Conservation (phyloP, 2,329 filamentous ascomycete genomes). For the Xylariomycetidae sp. region DNA sequence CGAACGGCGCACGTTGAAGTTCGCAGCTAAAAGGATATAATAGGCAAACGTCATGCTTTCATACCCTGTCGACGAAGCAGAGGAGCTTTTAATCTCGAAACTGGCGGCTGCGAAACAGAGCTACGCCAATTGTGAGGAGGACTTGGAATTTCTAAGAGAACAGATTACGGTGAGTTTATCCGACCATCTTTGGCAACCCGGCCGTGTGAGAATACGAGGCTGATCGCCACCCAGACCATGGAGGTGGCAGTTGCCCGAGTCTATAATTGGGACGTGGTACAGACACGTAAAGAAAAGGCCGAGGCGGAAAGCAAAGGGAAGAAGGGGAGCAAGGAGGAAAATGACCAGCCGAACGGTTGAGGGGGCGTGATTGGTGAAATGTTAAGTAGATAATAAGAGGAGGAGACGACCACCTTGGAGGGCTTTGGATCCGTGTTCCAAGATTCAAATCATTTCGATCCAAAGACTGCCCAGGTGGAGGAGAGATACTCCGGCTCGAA, state of each 20-base stretch:
- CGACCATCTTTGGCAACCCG: too few species aligned
- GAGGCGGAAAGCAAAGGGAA: constrained; percentile 49
- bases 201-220: too few species aligned
- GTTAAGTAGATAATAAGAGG: too few species aligned
- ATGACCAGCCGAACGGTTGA: constrained; percentile 31
- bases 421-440: too few species aligned
- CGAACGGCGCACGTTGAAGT: too few species aligned
- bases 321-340: constrained; percentile 34
- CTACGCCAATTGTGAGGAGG: constrained; percentile 87
- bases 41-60: constrained; percentile 96
- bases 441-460: too few species aligned
- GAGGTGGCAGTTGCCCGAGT: constrained; percentile 94
- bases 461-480: too few species aligned
- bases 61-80: constrained; percentile 85
- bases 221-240: constrained; percentile 62
- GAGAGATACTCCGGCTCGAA: too few species aligned
- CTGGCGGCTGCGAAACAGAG: constrained; percentile 74
- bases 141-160: constrained; percentile 89
- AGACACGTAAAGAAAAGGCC: constrained; percentile 85
- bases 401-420: too few species aligned
- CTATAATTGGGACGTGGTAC: constrained; percentile 99
- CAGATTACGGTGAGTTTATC: constrained; percentile 88
- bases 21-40: too few species aligned
- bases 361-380: too few species aligned
- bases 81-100: constrained; percentile 72